Evolutionary conservation across 2,329 filamentous ascomycete genomes (phyloP).

Genomic region (Trichoderma simmonsii): DNA sequence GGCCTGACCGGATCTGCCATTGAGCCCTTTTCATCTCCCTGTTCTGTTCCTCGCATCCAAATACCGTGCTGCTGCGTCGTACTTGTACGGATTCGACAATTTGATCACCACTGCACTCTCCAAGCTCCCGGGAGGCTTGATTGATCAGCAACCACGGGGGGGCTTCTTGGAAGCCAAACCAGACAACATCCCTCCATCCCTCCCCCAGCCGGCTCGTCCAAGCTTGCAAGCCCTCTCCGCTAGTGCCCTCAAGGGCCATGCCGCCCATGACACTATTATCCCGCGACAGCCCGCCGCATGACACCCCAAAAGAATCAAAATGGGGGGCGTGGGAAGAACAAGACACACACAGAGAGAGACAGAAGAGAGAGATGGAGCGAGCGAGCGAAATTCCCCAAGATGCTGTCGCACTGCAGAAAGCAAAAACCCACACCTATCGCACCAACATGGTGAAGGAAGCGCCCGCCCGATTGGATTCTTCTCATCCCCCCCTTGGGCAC

Average conservation of each 20-base stretch:
- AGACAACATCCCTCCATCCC: neutral
- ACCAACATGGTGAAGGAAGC: neutral
- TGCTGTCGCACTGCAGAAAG: neutral
- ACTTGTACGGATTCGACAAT: neutral
- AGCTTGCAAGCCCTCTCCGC: neutral
- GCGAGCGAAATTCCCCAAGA: neutral
- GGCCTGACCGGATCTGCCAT: conserved; percentile 11
- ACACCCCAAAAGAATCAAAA: conserved; percentile 6
- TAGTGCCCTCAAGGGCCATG: conserved; percentile 10
- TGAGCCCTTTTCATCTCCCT: neutral
- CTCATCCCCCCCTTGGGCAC: neutral
- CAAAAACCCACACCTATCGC: neutral
- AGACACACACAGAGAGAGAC: neutral
- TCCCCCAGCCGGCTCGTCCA: neutral
- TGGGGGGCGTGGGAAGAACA: neutral
- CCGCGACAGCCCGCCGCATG: conserved; percentile 15
- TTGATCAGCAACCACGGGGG: conserved; percentile 14
- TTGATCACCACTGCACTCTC: neutral
- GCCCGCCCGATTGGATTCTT: neutral
- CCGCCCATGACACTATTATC: conserved; percentile 12
- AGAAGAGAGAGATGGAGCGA: neutral
- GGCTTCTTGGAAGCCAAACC: neutral
- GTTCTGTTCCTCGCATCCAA: neutral
- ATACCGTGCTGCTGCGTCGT: neutral
- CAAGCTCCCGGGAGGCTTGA: neutral